Conservation (phyloP, 2,329 filamentous ascomycete species). For the Fusarium sarcochroum region DNA sequence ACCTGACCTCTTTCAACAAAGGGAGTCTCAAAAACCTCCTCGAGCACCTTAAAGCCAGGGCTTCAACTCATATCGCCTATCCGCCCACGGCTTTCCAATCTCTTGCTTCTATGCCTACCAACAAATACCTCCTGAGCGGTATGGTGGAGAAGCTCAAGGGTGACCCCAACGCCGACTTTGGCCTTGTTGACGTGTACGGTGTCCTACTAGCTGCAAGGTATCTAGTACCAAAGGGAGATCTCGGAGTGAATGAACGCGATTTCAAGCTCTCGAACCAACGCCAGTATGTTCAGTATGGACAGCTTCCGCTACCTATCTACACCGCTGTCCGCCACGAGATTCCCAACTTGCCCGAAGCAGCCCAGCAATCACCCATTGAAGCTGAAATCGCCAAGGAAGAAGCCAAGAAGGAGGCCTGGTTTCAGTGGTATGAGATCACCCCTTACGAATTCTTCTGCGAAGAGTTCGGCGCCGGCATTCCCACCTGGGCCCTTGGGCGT, state of each 20-base stretch:
- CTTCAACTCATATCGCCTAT: conserved; percentile 92
- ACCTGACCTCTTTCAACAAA: conserved; percentile 78
- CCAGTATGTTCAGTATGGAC: conserved; percentile 80
- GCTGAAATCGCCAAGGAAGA: conserved; percentile 56
- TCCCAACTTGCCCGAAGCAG: conserved; percentile 68
- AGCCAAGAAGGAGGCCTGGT: conserved; percentile 82
- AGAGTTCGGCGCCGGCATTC: conserved; percentile 91
- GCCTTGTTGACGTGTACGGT: conserved; percentile 94
- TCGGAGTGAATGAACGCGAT: conserved; percentile 79
- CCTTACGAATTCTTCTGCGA: conserved; percentile 97
- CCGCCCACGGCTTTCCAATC: conserved; percentile 86
- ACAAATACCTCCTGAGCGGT: conserved; percentile 89
- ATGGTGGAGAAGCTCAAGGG: conserved; percentile 93
- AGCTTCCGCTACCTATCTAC: conserved; percentile 92
- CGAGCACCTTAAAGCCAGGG: conserved; percentile 86
- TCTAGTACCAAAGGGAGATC: conserved; percentile 85
- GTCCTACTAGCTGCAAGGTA: conserved; percentile 86
- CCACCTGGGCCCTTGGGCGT: conserved; percentile 92
- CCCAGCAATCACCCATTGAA: conserved; percentile 46
- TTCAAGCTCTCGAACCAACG: conserved; percentile 93
- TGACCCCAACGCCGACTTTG: conserved; percentile 78
- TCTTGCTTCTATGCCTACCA: conserved; percentile 90
- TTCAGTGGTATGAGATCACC: conserved; percentile 97
- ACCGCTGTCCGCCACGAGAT: conserved; percentile 97
- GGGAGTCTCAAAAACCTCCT: conserved; percentile 79